Evolutionary conservation across 2,329 filamentous ascomycete species (phyloP), one percentile per base, ranked within the genome.

Genomic region (Pseudogymnoascus sp.): DNA sequence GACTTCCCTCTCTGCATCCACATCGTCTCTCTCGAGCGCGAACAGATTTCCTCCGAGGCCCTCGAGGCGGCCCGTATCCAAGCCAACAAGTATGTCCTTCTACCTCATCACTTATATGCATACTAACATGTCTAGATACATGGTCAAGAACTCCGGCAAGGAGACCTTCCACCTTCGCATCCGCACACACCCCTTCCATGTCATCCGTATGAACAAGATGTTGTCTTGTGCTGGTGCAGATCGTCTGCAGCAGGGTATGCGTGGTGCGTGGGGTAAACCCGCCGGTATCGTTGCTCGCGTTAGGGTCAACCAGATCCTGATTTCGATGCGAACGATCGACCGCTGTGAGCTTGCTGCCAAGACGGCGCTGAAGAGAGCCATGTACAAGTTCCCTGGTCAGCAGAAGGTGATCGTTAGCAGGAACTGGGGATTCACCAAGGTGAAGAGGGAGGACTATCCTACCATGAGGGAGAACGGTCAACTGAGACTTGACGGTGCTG

Each of bases 151-250:
- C 72, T 78, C 80, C 71, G 86, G 86, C 77, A 89, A 89, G 82
- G 86, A 89, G 75, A 78, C 79, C 74, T 89, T 89, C 84, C 86
- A 89, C 77, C 80, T 89, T 70, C 85, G 86, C 73, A 83, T 89
- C 75, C 86, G 94, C 77, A 93, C 91, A 76, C 94, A 99, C 86
- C 94, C 94, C 71, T 99, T 90, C 91, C 94, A 99, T 86, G 94
- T 99, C 82, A 89, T 99, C 85, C 94, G 94, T 82, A 99, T 99
- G 92, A 99, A 99, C 91, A 99, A 99, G 90, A 99, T 99, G 94
- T 93, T 99, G 91, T 97, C 94, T 77, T 99, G 94, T 81, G 94
- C 94, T 76, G 94, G 94, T 86, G 94, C 94, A 87, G 94, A 99
- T 97, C 91, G 94, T 89, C 86, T 99, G 80, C 94, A 99, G 83